Conservation (phyloP, 805 yeast genomes). For the Candida dendrica region DNA sequence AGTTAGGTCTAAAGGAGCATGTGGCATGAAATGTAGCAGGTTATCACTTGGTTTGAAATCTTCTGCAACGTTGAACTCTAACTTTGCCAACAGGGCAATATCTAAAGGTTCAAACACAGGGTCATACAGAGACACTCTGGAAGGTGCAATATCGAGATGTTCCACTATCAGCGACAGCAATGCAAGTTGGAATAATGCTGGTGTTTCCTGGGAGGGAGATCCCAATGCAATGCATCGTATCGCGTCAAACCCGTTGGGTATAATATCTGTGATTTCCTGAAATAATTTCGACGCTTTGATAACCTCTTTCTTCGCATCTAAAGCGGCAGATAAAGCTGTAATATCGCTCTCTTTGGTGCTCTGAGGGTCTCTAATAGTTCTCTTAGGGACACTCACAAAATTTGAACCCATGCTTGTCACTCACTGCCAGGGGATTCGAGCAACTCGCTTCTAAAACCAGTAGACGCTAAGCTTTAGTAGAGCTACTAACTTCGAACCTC, state of each 20-base stretch:
- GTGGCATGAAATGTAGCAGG: constrained; percentile 60
- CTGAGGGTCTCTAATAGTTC: neutral
- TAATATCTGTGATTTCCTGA: constrained; percentile 14
- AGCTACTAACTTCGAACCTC: neutral
- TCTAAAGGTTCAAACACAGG: constrained; percentile 55
- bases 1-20: constrained; percentile 57
- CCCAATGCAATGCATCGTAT: constrained; percentile 73
- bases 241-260: constrained; percentile 12
- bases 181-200: constrained; percentile 64
- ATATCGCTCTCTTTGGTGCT: constrained; percentile 1
- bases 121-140: constrained; percentile 46
- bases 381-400: neutral
- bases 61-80: constrained; percentile 15
- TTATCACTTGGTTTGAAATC: constrained; percentile 4
- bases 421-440: neutral
- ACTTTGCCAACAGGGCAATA: constrained; percentile 20
- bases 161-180: constrained; percentile 36
- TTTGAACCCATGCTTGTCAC: neutral
- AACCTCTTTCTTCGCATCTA: constrained; percentile 12
- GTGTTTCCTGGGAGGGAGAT: constrained; percentile 47
- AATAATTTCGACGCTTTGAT: constrained; percentile 23
- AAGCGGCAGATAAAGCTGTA: constrained; percentile 2
- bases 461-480: too few relatives aligned
- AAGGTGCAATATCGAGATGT: constrained; percentile 10
- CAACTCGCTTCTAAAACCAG: too few relatives aligned